These are phyloP conservation scores for Oryza longistaminata DNA, from an alignment of 176 grass and related monocot genomes.

Conservation along the genomic window DNA sequence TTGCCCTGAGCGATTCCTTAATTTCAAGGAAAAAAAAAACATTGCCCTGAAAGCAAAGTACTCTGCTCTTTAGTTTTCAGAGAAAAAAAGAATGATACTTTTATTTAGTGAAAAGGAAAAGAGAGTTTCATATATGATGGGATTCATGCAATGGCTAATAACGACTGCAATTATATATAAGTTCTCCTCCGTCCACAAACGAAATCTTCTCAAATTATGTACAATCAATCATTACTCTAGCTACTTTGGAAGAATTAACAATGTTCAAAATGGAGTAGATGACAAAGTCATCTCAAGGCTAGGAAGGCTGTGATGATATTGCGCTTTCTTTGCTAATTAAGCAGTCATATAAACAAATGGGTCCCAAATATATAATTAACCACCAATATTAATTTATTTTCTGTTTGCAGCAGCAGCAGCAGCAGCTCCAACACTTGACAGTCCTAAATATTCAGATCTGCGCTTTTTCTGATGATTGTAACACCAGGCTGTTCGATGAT, in stretches of 20 bases:
- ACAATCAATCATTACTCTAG: conserved; percentile 12
- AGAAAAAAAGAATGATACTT: too few relatives aligned
- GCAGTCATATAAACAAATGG: conserved; percentile 28
- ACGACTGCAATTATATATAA: not conserved
- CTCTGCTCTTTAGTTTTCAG: not conserved
- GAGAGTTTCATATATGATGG: not conserved
- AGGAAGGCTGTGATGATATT: not conserved
- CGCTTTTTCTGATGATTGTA: conserved; percentile 39
- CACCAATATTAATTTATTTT: not conserved
- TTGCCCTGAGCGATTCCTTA: too few relatives aligned
- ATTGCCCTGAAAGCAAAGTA: too few relatives aligned
- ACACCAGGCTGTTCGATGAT: conserved; percentile 40
- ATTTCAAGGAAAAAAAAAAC: too few relatives aligned
- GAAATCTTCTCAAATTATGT: conserved; percentile 29
- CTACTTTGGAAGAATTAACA: not conserved
- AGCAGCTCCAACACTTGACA: not conserved
- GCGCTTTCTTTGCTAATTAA: conserved; percentile 2
- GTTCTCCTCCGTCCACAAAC: not conserved
- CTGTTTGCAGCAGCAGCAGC: not conserved
- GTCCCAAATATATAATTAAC: conserved; percentile 15
- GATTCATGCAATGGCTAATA: not conserved
- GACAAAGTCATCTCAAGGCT: not conserved
- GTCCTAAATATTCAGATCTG: not conserved
- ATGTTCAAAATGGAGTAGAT: conserved; percentile 10
- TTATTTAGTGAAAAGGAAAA: not conserved